phyloP scores from a whole-genome alignment of 345 rosid species.

The Citrus glauca region DNA sequence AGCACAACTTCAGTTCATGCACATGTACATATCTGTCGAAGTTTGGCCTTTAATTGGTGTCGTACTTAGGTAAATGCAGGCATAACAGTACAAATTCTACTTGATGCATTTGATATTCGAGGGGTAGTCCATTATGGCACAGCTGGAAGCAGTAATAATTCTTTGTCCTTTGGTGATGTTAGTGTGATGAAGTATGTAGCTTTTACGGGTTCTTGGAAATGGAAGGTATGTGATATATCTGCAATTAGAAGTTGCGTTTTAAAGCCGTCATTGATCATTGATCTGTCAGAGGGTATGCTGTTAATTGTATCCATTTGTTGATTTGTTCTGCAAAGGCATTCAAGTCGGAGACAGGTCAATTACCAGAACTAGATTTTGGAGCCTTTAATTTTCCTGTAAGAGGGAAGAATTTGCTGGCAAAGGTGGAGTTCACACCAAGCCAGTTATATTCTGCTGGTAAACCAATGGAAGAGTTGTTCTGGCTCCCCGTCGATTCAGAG shows the following conservation, averaged over 20 bases:
- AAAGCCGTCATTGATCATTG: not conserved
- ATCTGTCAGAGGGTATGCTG: not conserved
- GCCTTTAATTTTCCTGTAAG: constrained; percentile 27
- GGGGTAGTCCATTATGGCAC: constrained; percentile 37
- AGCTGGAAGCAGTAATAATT: constrained; percentile 29
- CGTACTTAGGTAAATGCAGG: constrained; percentile 24
- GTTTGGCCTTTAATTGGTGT: not conserved
- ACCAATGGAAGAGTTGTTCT: constrained; percentile 23
- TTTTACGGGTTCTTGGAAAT: constrained; percentile 32
- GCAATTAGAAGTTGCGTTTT: too few relatives aligned
- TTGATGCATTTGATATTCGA: constrained; percentile 19
- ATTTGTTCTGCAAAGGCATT: constrained; percentile 18
- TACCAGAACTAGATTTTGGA: constrained; percentile 29
- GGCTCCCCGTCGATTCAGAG: constrained; percentile 29
- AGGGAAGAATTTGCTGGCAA: constrained; percentile 31
- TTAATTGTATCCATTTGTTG: not conserved
- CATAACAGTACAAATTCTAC: constrained; percentile 27
- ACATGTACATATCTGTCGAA: too few relatives aligned
- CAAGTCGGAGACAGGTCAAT: constrained; percentile 19
- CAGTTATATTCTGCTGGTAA: constrained; percentile 23
- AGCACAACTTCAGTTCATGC: not conserved
- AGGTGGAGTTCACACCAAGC: constrained; percentile 22
- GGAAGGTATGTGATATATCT: constrained; percentile 21
- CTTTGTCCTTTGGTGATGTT: constrained; percentile 30
- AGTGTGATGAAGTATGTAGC: constrained; percentile 27